Percentiles rank a stretch among this genome's conserved stretches.
Evolutionary conservation across 371 early-diverging fungal genomes (phyloP).

Genomic region (Fennellomyces sp.): DNA sequence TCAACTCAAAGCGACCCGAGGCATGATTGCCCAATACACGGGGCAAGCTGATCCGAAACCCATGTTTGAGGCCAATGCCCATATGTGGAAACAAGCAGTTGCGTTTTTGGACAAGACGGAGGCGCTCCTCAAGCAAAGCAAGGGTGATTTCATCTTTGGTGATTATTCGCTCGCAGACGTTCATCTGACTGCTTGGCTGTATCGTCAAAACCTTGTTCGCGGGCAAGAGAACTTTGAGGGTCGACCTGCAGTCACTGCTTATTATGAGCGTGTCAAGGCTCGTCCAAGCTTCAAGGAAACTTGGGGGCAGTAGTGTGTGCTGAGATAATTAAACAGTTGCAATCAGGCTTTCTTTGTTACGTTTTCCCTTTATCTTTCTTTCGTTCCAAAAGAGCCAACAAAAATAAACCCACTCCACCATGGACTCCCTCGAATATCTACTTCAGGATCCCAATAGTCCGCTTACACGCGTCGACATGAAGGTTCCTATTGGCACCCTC

Average conservation of each 20-base stretch:
- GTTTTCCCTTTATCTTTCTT: not conserved
- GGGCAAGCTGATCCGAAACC: constrained; percentile 13
- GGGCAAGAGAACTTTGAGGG: constrained; percentile 31
- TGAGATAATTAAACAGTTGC: not conserved
- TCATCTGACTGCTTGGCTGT: constrained; percentile 34
- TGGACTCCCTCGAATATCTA: not conserved
- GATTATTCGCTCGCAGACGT: constrained; percentile 34
- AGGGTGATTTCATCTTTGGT: constrained; percentile 32
- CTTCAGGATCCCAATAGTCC: not conserved
- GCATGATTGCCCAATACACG: constrained; percentile 15
- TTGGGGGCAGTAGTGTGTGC: not conserved
- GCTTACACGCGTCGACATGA: not conserved
- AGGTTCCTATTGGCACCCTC: not conserved
- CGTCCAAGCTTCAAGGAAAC: constrained; percentile 28
- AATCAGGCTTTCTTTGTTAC: not conserved
- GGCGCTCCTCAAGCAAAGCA: constrained; percentile 8
- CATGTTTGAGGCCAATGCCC: constrained; percentile 25
- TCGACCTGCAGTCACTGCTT: constrained; percentile 29
- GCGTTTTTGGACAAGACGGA: constrained; percentile 36
- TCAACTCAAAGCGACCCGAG: constrained; percentile 20
- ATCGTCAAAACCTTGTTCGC: constrained; percentile 21
- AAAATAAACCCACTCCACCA: too few relatives aligned
- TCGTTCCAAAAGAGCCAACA: not conserved
- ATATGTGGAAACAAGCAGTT: constrained; percentile 22
- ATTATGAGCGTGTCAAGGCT: constrained; percentile 31